phyloP scores from a whole-genome alignment of 495 filamentous ascomycete genomes.

The Bombardia bombarda region DNA sequence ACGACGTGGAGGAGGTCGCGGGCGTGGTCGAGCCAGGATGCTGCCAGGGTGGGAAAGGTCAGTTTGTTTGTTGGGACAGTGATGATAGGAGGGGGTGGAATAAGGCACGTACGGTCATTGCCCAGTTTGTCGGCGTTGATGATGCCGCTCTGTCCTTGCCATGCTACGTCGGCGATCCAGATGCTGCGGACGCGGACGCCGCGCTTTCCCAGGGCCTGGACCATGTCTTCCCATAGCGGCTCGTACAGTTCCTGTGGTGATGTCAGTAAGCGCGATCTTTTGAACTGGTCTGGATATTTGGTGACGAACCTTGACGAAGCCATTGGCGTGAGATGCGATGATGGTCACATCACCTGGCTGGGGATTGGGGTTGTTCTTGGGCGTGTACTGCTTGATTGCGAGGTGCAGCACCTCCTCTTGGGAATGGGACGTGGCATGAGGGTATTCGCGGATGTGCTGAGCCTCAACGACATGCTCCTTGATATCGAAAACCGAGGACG shows the following conservation, averaged over 20 bases:
- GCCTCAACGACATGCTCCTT: conserved; percentile 54
- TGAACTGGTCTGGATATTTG: not conserved
- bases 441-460: conserved; percentile 69
- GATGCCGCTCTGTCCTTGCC: conserved; percentile 67
- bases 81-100: not conserved
- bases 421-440: conserved; percentile 50
- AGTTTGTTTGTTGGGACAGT: not conserved
- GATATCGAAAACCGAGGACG: conserved; percentile 23
- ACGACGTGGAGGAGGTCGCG: conserved; percentile 83
- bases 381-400: conserved; percentile 78
- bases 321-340: conserved; percentile 78
- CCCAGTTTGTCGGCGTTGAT: conserved; percentile 68
- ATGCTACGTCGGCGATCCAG: conserved; percentile 77
- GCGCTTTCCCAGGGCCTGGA: conserved; percentile 35
- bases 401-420: conserved; percentile 60
- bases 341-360: conserved; percentile 72
- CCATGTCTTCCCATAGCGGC: conserved; percentile 74
- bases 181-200: conserved; percentile 67
- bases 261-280: not conserved
- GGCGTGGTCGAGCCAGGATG: conserved; percentile 78
- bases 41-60: conserved; percentile 31
- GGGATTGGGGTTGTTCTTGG: conserved; percentile 54
- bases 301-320: conserved; percentile 66
- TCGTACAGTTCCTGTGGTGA: conserved; percentile 68
- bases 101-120: conserved; percentile 58